A percentile compares a stretch with the other conserved stretches of the same genome.
Conservation (phyloP, 2,329 filamentous ascomycete species). For the Dactylonectria estremocensis region DNA sequence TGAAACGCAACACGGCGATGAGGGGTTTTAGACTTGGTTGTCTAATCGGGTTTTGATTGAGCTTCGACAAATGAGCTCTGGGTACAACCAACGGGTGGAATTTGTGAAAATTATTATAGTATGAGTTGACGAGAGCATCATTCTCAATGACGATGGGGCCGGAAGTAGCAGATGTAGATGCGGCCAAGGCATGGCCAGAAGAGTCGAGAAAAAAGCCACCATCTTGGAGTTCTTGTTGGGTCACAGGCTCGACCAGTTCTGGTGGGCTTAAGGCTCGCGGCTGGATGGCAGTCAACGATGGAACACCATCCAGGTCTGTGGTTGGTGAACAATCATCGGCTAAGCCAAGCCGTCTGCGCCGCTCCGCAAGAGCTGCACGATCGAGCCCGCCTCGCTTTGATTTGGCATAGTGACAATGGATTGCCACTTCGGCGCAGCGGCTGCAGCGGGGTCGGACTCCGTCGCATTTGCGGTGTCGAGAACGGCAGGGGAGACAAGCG, state of each 20-base stretch:
- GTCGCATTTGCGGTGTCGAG: constrained; percentile 68
- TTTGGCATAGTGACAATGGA: constrained; percentile 65
- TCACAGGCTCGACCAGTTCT: neutral
- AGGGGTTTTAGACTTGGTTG: constrained; percentile 40
- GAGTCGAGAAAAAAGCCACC: neutral
- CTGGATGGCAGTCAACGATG: neutral
- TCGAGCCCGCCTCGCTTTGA: constrained; percentile 63
- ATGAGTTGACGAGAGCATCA: constrained; percentile 51
- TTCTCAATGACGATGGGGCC: constrained; percentile 1
- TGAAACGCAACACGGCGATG: constrained; percentile 49
- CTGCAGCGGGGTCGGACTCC: constrained; percentile 63
- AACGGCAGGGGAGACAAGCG: constrained; percentile 67
- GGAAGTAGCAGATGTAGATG: neutral
- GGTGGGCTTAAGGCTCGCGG: neutral
- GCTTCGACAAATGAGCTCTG: constrained; percentile 26
- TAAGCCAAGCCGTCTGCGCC: constrained; percentile 48
- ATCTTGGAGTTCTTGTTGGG: neutral
- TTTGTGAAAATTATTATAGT: constrained; percentile 55
- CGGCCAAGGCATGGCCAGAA: neutral
- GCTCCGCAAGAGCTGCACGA: constrained; percentile 46
- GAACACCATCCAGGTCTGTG: constrained; percentile 28
- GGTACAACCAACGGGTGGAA: constrained; percentile 53
- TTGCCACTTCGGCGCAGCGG: constrained; percentile 60
- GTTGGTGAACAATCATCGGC: constrained; percentile 6
- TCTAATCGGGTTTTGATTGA: constrained; percentile 19